Evolutionary conservation across 2,329 filamentous ascomycete genomes (phyloP), one percentile per base, ranked within the genome.

Genomic region (Chrysosphaeria jannelii): DNA sequence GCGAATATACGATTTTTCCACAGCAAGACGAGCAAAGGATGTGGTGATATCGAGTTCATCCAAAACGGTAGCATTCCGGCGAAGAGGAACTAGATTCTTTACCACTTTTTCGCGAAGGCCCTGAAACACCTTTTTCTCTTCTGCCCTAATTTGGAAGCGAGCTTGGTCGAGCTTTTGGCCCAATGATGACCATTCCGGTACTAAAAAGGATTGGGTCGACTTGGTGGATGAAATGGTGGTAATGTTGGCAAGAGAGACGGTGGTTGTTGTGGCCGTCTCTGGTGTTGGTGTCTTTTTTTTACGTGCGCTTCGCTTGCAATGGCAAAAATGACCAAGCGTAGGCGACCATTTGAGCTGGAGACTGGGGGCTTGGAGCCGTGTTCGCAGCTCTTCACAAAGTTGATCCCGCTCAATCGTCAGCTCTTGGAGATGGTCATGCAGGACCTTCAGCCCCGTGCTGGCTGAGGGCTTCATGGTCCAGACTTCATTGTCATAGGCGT

Each of bases 11-110:
- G 54, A 48, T 30, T 74, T 66, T 38, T 89, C 72, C 13, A 52
- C 41, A 2, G 85, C 79, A 3, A 93, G 53, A 4, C 52, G 54
- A 3, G 85, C 76, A 37, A 89, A 89, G 0, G 76, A 76, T 26
- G 74, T 75, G 3, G 71, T 61, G 18, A 97, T 70, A 43, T 97
- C 85, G 6, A 97, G 58, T 42, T 91, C 79, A 39, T 93, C 81
- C 11, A 97, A 59, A 1, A 90, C 70, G n/a, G 63, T 57, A 8
- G 81, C 79, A 41, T 91, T 93, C 27, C 71, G 70, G 5, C 85
- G 67, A 9, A 97, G 58, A 35, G 69, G 75, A 30, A 91, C 63
- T 3, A 97, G 57, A 34, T 79, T 81, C 22, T 58, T 46, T 4
- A 93, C 64, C 1, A 91, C 78, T 23, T 60, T 52, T 29, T 65